These are phyloP conservation scores for Osmanthus fragrans DNA, from an alignment of 257 asterid species.

Conservation along the genomic window DNA sequence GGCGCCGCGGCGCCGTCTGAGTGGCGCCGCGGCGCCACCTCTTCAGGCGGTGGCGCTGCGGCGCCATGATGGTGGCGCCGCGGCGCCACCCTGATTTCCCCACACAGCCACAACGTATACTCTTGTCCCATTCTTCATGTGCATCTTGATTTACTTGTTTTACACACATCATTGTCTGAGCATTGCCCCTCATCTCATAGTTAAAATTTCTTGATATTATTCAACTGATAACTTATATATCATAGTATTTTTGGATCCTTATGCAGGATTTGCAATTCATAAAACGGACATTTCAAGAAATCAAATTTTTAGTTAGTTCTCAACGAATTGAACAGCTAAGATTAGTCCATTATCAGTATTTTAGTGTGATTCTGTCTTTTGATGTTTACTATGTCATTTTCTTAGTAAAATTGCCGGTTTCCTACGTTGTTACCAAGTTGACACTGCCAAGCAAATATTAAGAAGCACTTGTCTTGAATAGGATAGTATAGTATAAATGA, in stretches of 20 bases:
- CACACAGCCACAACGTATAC: slow-evolving; percentile 42
- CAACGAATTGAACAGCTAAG: slow-evolving; percentile 24
- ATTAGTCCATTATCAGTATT: background rate
- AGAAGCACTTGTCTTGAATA: background rate
- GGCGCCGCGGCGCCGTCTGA: no score
- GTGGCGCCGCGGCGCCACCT: no score
- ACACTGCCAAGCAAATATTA: slow-evolving; percentile 14
- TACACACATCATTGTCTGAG: slow-evolving; percentile 39
- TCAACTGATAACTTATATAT: slow-evolving; percentile 2
- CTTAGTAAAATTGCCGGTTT: slow-evolving; percentile 15
- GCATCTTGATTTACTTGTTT: slow-evolving; percentile 48
- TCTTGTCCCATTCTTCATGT: slow-evolving; percentile 49
- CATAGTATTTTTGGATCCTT: background rate
- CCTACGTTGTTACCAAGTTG: background rate
- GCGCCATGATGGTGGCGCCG: no score
- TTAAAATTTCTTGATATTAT: background rate
- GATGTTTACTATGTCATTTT: slow-evolving; percentile 32
- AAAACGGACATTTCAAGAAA: slow-evolving; percentile 31
- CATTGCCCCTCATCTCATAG: slow-evolving; percentile 24
- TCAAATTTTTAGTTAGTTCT: slow-evolving; percentile 35
- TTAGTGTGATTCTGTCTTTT: slow-evolving; percentile 25
- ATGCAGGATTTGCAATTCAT: no score
- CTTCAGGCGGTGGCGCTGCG: no score
- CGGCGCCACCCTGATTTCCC: no score
- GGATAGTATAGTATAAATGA: background rate